Percentiles rank a stretch among this genome's conserved stretches.
Conservation (phyloP, 1,284 basidiomycete species). For the Tetrapyrgos nigripes region DNA sequence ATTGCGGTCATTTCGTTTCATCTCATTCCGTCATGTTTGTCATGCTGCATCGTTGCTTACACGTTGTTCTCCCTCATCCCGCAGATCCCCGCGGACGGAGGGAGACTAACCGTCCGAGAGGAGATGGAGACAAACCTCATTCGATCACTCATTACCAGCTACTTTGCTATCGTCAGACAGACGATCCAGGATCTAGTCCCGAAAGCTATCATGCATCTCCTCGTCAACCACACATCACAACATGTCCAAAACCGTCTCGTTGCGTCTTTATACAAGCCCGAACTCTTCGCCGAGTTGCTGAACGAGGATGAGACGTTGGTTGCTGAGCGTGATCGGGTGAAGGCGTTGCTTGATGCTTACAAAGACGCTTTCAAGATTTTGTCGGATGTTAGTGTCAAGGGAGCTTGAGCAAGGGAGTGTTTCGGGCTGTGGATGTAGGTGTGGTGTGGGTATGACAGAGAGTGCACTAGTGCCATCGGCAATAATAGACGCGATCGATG, state of each 20-base stretch:
- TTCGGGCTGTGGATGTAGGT: too few relatives aligned
- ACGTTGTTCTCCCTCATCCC: background rate
- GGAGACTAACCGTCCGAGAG: conserved; percentile 75
- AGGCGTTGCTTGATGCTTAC: conserved; percentile 95
- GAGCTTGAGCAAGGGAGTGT: conserved; percentile 37
- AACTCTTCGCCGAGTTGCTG: conserved; percentile 89
- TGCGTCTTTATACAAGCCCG: conserved; percentile 91
- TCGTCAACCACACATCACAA: conserved; percentile 97
- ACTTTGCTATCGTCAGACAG: conserved; percentile 96
- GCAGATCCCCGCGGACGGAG: conserved; percentile 66
- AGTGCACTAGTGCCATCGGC: too few relatives aligned
- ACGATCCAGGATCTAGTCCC: conserved; percentile 97
- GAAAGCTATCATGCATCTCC: conserved; percentile 95
- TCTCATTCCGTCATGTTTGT: background rate
- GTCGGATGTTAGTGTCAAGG: conserved; percentile 78
- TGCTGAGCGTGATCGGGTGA: conserved; percentile 91
- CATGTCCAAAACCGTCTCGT: conserved; percentile 97
- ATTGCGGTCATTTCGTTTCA: background rate
- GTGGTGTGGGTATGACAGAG: too few relatives aligned
- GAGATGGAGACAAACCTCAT: conserved; percentile 98
- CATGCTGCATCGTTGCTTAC: background rate
- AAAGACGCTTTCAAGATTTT: conserved; percentile 94
- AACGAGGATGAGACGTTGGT: conserved; percentile 97
- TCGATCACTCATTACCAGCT: conserved; percentile 91
- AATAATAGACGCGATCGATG: too few relatives aligned